Conservation (phyloP, 352 stramenopile genomes). For the Globisporangium yorkense region DNA sequence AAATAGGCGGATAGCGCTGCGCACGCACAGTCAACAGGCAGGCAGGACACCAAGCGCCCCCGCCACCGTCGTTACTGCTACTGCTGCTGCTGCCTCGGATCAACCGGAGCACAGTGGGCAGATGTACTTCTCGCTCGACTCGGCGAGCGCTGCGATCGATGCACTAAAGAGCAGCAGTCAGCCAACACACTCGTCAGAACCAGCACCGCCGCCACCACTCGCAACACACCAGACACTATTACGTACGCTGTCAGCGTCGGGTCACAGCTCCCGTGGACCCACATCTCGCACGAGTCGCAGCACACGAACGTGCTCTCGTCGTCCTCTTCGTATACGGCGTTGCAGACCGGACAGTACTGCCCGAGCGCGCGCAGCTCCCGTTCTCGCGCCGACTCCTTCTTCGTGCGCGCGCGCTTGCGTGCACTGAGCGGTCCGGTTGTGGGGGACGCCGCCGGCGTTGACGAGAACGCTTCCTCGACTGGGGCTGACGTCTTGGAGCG, state of each 20-base stretch:
- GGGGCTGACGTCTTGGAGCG: slow-evolving; percentile 3
- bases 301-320: slow-evolving; percentile 82
- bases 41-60: neutral
- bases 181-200: slow-evolving; percentile 3
- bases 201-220: neutral
- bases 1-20: slow-evolving; percentile 9
- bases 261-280: slow-evolving; percentile 78
- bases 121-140: slow-evolving; percentile 83
- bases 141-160: slow-evolving; percentile 46
- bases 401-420: slow-evolving; percentile 50
- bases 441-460: slow-evolving; percentile 8
- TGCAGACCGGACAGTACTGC: slow-evolving; percentile 87
- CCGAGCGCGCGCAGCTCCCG: slow-evolving; percentile 68
- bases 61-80: neutral
- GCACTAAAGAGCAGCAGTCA: slow-evolving; percentile 20
- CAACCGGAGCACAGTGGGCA: slow-evolving; percentile 68
- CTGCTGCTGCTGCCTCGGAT: neutral
- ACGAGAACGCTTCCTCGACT: slow-evolving; percentile 1
- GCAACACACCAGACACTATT: neutral
- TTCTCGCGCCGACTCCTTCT: slow-evolving; percentile 68
- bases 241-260: slow-evolving; percentile 59
- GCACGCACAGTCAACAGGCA: neutral
- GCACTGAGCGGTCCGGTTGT: slow-evolving; percentile 7
- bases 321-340: slow-evolving; percentile 80
- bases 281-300: slow-evolving; percentile 87